phyloP scores from a whole-genome alignment of 352 stramenopile species.

The Phytophthora niederhauseri region DNA sequence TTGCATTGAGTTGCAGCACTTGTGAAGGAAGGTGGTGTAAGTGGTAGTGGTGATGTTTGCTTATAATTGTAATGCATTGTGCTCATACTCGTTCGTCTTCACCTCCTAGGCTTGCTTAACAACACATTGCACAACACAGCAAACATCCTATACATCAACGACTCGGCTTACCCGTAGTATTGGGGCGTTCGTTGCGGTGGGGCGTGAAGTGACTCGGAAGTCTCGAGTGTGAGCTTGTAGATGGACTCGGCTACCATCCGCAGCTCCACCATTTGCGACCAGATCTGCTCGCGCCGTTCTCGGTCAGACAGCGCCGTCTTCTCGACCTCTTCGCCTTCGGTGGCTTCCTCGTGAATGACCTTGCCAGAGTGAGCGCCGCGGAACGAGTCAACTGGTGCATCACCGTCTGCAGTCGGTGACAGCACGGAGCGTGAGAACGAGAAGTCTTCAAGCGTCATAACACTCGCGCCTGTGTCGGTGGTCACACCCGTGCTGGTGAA shows the following conservation, averaged over 20 bases:
- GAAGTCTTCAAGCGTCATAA: slow-evolving; percentile 22
- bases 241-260: slow-evolving; percentile 51
- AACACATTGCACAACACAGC: no score
- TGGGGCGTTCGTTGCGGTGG: not conserved
- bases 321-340: slow-evolving; percentile 9
- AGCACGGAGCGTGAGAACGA: slow-evolving; percentile 27
- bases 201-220: slow-evolving; percentile 31
- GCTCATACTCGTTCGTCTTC: not conserved
- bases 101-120: no score
- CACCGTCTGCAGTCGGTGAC: slow-evolving; percentile 28
- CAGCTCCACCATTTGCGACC: slow-evolving; percentile 56
- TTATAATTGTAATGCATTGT: slow-evolving; percentile 18
- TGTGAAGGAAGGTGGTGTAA: not conserved
- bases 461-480: slow-evolving; percentile 30
- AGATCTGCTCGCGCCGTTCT: slow-evolving; percentile 38
- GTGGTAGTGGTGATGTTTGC: not conserved
- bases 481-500: slow-evolving; percentile 30
- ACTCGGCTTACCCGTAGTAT: not conserved
- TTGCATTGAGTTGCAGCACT: slow-evolving; percentile 20
- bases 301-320: slow-evolving; percentile 24
- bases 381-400: slow-evolving; percentile 30
- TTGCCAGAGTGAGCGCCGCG: slow-evolving; percentile 13
- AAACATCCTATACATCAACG: not conserved
- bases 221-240: slow-evolving; percentile 49
- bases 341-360: not conserved